Evolutionary conservation across 768 basidiomycete species (phyloP), one percentile per base, ranked within the genome.

Genomic region (Tylopilus vinaceipallidus): DNA sequence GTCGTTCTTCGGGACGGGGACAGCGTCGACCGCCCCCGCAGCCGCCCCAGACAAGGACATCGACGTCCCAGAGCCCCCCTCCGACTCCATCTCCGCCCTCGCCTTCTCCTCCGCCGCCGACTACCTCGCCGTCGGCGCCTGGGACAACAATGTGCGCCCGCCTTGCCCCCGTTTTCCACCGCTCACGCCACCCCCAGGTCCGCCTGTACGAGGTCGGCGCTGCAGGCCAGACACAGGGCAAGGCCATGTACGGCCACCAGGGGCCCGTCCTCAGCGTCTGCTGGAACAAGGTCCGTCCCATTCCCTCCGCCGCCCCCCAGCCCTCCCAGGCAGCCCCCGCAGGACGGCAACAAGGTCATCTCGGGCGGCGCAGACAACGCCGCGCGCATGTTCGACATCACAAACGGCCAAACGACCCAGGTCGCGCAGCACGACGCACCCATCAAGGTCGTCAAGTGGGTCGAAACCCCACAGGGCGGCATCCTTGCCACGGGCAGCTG

Each of bases 341-440:
- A 95, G 93, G 89, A 93, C 49, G 95, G 95, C 17, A 86, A 81
- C 61, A 92, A 93, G 72, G 76, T 95, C 32, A 82, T 97, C 56
- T 97, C 94, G 12, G 91, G 88, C 5, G 95, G 95, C 41, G 90
- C 90, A 8, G 95, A 99, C 74, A 97, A 98, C 67, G 88, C 91
- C 0, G 95, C 82, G n/a, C 84, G 91, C 51, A 87, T 92, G 82
- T 95, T 86, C 68, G 95, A 98, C 66, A 77, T 95, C 35, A 76
- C 81, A 17, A 93, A 92, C 2, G 91, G 91, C 1, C 86, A 87
- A 64, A 64, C 84, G 1, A 76, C 78, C 3, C 92, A 95, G 64
- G 86, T 97, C 41, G 93, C 91, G 17, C 88, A 87, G 53, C 94
- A 98, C 54, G 93, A 97, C 65, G 90, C 85, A 39, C 90, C 90